These are phyloP conservation scores for Pythium phragmitis DNA, from an alignment of 352 stramenopile genomes.

Conservation along the genomic window DNA sequence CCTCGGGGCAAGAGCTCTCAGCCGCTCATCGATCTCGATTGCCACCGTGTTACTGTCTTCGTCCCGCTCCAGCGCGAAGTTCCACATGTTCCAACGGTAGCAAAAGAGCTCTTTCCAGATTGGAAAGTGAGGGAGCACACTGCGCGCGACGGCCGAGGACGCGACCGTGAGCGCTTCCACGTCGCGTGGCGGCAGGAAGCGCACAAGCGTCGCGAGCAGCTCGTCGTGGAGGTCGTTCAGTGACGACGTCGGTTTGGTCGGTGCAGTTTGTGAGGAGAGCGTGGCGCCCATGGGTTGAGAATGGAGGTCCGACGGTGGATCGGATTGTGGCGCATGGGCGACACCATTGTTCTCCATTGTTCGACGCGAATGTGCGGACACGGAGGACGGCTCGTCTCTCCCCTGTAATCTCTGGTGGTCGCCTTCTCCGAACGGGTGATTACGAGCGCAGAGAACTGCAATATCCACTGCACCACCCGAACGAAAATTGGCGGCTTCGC, in stretches of 20 bases:
- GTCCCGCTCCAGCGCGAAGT: constrained; percentile 51
- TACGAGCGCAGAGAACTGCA: constrained; percentile 12
- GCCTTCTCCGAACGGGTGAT: constrained; percentile 1
- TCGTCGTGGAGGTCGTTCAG: constrained; percentile 47
- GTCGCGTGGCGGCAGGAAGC: constrained; percentile 43
- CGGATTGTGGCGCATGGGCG: neutral
- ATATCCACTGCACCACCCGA: neutral
- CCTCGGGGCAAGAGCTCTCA: constrained; percentile 50
- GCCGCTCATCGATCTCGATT: constrained; percentile 33
- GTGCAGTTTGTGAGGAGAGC: constrained; percentile 1
- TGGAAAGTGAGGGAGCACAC: constrained; percentile 54
- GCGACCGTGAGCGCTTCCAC: constrained; percentile 59
- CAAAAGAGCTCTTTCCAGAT: constrained; percentile 68
- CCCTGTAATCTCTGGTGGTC: neutral
- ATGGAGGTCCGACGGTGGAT: neutral
- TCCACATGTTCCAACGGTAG: constrained; percentile 56
- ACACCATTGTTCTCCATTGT: constrained; percentile 7
- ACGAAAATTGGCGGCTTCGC: neutral
- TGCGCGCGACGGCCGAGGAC: constrained; percentile 35
- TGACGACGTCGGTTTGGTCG: neutral
- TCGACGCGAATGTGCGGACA: neutral
- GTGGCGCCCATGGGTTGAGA: constrained; percentile 14
- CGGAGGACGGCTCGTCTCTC: constrained; percentile 2
- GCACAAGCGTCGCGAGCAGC: constrained; percentile 45
- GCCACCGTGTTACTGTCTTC: constrained; percentile 6